A percentile compares a stretch with the other conserved stretches of the same genome.
Evolutionary conservation across 768 basidiomycete species (phyloP).

Genomic region (Pisolithus orientalis): DNA sequence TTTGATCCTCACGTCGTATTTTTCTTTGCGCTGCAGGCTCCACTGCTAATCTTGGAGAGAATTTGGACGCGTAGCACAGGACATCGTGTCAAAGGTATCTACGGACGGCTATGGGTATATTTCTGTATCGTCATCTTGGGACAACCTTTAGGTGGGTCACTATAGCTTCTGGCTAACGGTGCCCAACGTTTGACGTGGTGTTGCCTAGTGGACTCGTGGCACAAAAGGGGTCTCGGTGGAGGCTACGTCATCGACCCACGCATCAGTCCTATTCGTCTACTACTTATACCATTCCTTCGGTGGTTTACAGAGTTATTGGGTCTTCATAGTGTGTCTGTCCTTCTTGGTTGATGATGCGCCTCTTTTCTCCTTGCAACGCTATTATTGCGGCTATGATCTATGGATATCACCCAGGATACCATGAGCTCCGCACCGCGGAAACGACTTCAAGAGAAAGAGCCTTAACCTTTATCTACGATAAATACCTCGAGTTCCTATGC

Average conservation of each 20-base stretch:
- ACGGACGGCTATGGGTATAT: constrained; percentile 66
- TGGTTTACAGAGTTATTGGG: constrained; percentile 10
- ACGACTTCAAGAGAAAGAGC: not conserved
- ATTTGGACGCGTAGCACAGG: constrained; percentile 56
- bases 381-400: not conserved
- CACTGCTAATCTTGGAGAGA: constrained; percentile 56
- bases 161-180: not conserved
- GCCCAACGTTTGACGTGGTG: not conserved
- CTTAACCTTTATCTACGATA: no score
- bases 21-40: constrained; percentile 67
- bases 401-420: not conserved
- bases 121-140: constrained; percentile 54
- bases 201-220: constrained; percentile 62
- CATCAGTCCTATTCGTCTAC: constrained; percentile 48
- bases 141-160: constrained; percentile 56
- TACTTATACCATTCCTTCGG: constrained; percentile 35
- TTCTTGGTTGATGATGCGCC: not conserved
- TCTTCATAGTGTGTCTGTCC: constrained; percentile 12
- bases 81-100: constrained; percentile 49
- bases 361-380: no score
- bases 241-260: constrained; percentile 55
- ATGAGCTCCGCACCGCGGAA: no score
- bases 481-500: no score
- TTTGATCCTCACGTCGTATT: constrained; percentile 49
- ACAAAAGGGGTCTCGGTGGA: constrained; percentile 62